Conservation (phyloP, 129 eudicot species). For the Tagetes erecta region DNA sequence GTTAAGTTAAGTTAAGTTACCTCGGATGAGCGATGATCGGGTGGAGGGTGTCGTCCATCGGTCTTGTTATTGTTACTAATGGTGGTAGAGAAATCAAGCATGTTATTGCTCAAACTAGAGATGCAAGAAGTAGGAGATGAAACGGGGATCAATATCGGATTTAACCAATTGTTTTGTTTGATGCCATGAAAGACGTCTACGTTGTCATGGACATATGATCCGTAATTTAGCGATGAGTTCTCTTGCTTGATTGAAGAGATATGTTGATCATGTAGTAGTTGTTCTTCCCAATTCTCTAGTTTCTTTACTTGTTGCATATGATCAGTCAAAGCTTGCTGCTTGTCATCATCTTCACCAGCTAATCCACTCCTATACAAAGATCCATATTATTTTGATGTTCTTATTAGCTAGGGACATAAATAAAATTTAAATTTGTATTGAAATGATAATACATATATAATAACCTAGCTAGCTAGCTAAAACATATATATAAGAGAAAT, state of each 20-base stretch:
- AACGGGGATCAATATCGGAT: constrained; percentile 45
- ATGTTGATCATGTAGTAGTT: constrained; percentile 33
- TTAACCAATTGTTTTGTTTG: constrained; percentile 48
- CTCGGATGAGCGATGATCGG: constrained; percentile 81
- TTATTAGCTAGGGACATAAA: background rate
- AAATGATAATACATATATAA: background rate
- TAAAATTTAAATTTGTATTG: background rate
- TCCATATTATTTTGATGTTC: background rate
- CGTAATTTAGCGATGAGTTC: constrained; percentile 32
- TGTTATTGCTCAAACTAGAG: constrained; percentile 59
- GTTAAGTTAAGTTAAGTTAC: constrained; percentile 25
- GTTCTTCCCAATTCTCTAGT: constrained; percentile 72
- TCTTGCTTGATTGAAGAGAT: constrained; percentile 56
- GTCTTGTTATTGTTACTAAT: constrained; percentile 38
- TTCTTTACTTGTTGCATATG: constrained; percentile 48
- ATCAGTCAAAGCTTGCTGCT: constrained; percentile 29
- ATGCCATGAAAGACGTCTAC: constrained; percentile 25
- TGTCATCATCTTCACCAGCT: constrained; percentile 47
- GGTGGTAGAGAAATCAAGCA: constrained; percentile 63
- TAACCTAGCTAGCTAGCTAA: background rate
- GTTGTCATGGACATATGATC: constrained; percentile 28
- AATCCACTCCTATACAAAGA: constrained; percentile 51
- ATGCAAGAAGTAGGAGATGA: constrained; percentile 83
- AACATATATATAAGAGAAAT: constrained; percentile 21
- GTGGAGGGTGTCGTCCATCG: constrained; percentile 59